Conservation (phyloP, 2,329 filamentous ascomycete genomes). For the Parascedosporium putredinis region DNA sequence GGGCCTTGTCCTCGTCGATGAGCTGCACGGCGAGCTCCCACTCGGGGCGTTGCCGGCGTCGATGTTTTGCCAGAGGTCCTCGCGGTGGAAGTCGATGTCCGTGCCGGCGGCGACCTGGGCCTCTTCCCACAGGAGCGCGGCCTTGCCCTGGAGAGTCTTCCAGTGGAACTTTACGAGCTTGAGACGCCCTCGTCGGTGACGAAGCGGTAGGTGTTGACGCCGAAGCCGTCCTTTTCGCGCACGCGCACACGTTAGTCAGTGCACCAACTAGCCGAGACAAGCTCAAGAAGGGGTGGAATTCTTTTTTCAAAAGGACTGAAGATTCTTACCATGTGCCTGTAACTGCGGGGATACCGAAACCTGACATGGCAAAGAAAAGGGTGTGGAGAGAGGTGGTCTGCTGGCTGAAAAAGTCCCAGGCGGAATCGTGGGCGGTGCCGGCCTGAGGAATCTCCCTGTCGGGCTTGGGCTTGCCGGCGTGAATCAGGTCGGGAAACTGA, state of each 20-base stretch:
- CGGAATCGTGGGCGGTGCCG: constrained; percentile 62
- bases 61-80: constrained; percentile 67
- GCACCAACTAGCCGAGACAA: too few relatives aligned
- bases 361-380: constrained; percentile 71
- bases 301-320: too few relatives aligned
- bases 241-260: neutral
- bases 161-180: constrained; percentile 72
- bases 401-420: constrained; percentile 61
- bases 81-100: constrained; percentile 73
- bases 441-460: constrained; percentile 62
- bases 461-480: constrained; percentile 57
- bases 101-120: constrained; percentile 63
- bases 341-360: constrained; percentile 65
- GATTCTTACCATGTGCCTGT: constrained; percentile 68
- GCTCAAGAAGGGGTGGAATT: too few relatives aligned
- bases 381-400: constrained; percentile 67
- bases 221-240: constrained; percentile 52
- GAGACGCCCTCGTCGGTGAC: constrained; percentile 55
- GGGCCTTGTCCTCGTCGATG: constrained; percentile 58
- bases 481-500: constrained; percentile 60
- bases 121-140: constrained; percentile 72
- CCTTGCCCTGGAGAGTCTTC: constrained; percentile 63
- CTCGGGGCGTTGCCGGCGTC: constrained; percentile 59
- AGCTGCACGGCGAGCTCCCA: constrained; percentile 80
- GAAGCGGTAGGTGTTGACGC: constrained; percentile 69